Evolutionary conservation across 2,329 filamentous ascomycete genomes (phyloP).

Genomic region (Cercospora sojina): DNA sequence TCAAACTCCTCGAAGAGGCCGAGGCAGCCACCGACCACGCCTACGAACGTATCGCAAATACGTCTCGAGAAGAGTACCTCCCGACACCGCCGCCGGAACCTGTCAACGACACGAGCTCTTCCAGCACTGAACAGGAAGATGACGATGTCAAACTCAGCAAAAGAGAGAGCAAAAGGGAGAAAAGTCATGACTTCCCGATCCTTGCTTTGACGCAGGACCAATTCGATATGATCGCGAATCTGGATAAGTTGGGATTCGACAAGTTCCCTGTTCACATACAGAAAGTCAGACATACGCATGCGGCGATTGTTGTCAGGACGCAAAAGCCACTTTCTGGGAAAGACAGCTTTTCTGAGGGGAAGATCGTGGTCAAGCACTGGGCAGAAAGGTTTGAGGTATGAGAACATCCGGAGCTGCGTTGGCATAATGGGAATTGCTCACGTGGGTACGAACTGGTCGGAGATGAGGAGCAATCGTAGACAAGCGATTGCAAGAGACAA

Average conservation of each 20-base stretch:
- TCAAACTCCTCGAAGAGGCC: conserved; percentile 73
- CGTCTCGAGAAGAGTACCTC: conserved; percentile 69
- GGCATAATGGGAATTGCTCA: neutral
- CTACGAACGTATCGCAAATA: conserved; percentile 69
- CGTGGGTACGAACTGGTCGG: neutral
- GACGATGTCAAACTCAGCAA: conserved; percentile 17
- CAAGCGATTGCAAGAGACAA: neutral
- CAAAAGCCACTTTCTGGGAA: conserved; percentile 47
- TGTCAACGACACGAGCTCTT: conserved; percentile 30
- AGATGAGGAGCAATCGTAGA: neutral
- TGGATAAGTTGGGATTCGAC: conserved; percentile 63
- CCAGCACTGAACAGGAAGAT: neutral
- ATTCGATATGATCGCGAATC: conserved; percentile 76
- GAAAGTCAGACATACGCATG: conserved; percentile 77
- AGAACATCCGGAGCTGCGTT: neutral
- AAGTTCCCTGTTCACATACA: conserved; percentile 71
- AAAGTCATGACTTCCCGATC: conserved; percentile 54
- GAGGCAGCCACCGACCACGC: conserved; percentile 74
- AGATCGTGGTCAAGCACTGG: conserved; percentile 78
- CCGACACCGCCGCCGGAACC: conserved; percentile 45
- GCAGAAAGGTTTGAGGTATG: conserved; percentile 67
- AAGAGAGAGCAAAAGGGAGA: conserved; percentile 30
- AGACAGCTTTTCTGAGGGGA: conserved; percentile 70
- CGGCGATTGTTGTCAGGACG: conserved; percentile 80
- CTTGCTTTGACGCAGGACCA: conserved; percentile 77